These are phyloP conservation scores for Theobroma cacao DNA, from an alignment of 345 rosid species.

Conservation along the genomic window DNA sequence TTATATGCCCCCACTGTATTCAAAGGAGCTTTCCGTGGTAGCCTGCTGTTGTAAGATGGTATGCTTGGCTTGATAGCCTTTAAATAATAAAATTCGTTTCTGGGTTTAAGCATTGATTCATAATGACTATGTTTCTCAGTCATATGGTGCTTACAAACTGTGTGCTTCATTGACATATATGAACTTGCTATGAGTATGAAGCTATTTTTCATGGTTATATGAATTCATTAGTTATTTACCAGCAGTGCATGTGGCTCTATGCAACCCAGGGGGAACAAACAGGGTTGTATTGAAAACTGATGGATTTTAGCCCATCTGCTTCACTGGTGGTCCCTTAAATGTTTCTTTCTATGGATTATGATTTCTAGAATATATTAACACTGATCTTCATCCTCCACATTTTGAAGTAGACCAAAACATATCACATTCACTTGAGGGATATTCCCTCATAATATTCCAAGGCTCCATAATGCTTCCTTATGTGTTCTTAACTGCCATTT, in stretches of 20 bases:
- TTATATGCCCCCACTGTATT: slow-evolving; percentile 16
- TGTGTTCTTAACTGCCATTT: background rate
- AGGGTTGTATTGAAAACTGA: background rate
- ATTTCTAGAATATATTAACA: background rate
- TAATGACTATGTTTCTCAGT: background rate
- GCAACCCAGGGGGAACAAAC: background rate
- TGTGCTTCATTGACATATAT: background rate
- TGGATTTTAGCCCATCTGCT: background rate
- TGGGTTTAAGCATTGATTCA: background rate
- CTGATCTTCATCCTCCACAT: background rate
- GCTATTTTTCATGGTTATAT: background rate
- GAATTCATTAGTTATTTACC: background rate
- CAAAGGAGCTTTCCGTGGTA: slow-evolving; percentile 14
- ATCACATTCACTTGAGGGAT: background rate
- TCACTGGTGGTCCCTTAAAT: background rate
- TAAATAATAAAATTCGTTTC: slow-evolving; percentile 9
- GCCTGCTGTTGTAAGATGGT: slow-evolving; percentile 1
- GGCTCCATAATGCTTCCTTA: background rate
- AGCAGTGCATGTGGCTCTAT: background rate
- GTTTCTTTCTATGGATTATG: background rate
- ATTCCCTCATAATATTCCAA: slow-evolving; percentile 18
- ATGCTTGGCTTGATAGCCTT: background rate
- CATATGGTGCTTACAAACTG: background rate
- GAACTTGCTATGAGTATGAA: background rate
- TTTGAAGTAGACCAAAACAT: background rate